Percentiles rank a stretch among this genome's conserved stretches.
These are phyloP conservation scores for Rhodotorula mucilaginosa DNA, from an alignment of 1,284 basidiomycete species.

Conservation along the genomic window DNA sequence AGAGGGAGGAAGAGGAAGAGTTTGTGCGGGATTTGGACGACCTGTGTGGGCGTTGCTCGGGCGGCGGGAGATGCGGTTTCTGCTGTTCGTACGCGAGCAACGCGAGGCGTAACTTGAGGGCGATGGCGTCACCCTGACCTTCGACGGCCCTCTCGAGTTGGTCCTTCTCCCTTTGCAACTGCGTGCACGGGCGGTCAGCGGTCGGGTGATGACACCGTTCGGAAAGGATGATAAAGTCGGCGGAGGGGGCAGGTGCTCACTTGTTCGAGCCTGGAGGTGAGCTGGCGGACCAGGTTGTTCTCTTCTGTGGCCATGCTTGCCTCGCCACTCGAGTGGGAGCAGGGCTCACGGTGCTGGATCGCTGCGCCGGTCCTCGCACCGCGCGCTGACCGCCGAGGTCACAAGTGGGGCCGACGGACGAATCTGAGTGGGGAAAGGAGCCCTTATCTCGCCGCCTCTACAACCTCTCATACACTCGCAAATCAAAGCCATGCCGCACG, in stretches of 20 bases:
- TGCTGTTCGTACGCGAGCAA: conserved; percentile 17
- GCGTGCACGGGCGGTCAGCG: not conserved
- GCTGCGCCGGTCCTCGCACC: not conserved
- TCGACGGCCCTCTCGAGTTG: conserved; percentile 25
- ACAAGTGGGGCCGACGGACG: not conserved
- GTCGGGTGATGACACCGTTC: not conserved
- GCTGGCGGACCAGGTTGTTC: not conserved
- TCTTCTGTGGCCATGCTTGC: conserved; percentile 2
- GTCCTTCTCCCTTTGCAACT: conserved; percentile 33
- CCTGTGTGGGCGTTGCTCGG: not conserved
- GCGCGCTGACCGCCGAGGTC: no score
- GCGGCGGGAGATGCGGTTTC: not conserved
- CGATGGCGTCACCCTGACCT: conserved; percentile 25
- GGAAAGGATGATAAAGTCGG: not conserved
- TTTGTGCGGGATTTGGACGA: not conserved
- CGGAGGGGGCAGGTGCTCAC: not conserved
- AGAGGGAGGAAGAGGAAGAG: conserved; percentile 14
- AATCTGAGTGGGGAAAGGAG: not conserved
- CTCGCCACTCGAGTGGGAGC: no score
- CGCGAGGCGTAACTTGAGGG: conserved; percentile 23
- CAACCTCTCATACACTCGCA: not conserved
- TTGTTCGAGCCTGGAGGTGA: conserved; percentile 1
- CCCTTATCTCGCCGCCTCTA: no score
- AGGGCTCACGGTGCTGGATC: not conserved
- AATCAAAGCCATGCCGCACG: not conserved